These are phyloP conservation scores for Hanseniaspora pseudoguilliermondii DNA, from an alignment of 805 yeast genomes.

Conservation along the genomic window DNA sequence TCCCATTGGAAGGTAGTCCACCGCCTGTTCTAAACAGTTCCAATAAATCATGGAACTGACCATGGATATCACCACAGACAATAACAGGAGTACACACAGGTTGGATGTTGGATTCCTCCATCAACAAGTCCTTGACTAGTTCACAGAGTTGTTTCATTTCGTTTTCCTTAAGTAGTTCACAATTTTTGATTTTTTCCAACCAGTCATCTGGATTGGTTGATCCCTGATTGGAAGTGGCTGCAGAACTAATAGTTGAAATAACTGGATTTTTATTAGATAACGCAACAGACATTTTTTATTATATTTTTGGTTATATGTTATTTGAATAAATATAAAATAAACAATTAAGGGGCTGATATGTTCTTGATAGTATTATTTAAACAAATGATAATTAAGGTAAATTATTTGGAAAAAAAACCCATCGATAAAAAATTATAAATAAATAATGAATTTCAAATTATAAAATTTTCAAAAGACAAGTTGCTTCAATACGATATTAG, in stretches of 20 bases:
- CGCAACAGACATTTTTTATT: conserved; percentile 2
- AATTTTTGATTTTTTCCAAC: conserved; percentile 86
- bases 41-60: conserved; percentile 88
- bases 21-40: conserved; percentile 86
- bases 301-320: neutral
- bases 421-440: too few species aligned
- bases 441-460: too few species aligned
- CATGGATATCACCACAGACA: conserved; percentile 95
- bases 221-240: conserved; percentile 1
- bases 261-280: conserved; percentile 1
- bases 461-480: too few species aligned
- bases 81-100: conserved; percentile 90
- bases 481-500: too few species aligned
- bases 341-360: too few species aligned
- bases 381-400: too few species aligned
- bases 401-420: too few species aligned
- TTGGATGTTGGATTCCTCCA: conserved; percentile 93
- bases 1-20: conserved; percentile 66
- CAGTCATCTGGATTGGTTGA: conserved; percentile 79
- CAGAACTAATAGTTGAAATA: neutral
- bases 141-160: conserved; percentile 97
- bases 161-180: conserved; percentile 74
- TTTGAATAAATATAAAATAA: too few species aligned
- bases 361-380: too few species aligned
- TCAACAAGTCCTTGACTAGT: conserved; percentile 79